Base-by-base conservation (phyloP, 192 early-diverging fungal species). In the Linnemannia hyalina region DNA sequence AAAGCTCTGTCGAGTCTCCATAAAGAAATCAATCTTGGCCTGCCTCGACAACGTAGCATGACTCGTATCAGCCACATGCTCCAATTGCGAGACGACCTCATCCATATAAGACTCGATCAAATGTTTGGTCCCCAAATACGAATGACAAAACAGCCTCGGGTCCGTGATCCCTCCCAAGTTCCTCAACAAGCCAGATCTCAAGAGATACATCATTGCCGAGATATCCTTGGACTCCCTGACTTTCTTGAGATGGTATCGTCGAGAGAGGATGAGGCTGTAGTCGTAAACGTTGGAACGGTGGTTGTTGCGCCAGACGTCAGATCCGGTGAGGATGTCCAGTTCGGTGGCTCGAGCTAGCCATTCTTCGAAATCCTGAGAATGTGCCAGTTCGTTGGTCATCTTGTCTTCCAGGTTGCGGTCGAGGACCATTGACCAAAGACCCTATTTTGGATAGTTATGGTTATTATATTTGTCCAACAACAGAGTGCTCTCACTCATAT, bases 61-160 rank as follows among this genome's bases (percentile, higher is more conserved):
- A 42, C 83, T 87, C 23, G 82, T 84, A 18, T 90, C 88, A 32
- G 85, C 90, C 41, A 95, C 89, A 76, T 91, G 91, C 35, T 93
- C 90, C 40, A 95, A 77, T 40, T 92, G 89, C 13, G 82, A 78
- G 26, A 92, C 91, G 0, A 95, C 92, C 77, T 95, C 93, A 29
- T 92, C 85, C 81, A 95, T 94, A 75, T 97, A 97, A 36, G 94
- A 93, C 83, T 96, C 92, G 80, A 97, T 96, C 57, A 95, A 81
- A 40, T 89, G 76, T 76, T 97, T 97, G 16, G 96, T 96, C 3
- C 93, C 95, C 35, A 91, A 55, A 55, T 91, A 92, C 4, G 91
- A 93, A 49, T 89, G 86, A 29, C 85, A 75, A 74, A 93, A 96
- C 38, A 96, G 76, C 41, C 90, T 88, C 36, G 88, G 87, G 74